phyloP scores from a whole-genome alignment of 345 rosid genomes.

The Eutrema yunnanense region DNA sequence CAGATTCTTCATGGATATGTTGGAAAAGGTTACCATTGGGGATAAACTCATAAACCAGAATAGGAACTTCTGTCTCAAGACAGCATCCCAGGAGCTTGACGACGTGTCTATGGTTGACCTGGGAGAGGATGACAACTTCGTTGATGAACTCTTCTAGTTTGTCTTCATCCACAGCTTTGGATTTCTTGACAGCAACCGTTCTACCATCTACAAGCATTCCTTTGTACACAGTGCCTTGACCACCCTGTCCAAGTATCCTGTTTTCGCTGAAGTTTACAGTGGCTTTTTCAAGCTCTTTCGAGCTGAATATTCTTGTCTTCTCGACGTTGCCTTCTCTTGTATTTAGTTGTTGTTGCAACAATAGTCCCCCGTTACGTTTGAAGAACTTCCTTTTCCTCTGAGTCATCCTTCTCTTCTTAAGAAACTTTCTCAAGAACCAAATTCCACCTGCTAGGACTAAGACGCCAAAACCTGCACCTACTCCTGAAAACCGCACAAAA shows the following conservation, averaged over 20 bases:
- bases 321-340: background rate
- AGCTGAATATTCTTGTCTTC: background rate
- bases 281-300: constrained; percentile 34
- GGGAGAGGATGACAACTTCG: constrained; percentile 36
- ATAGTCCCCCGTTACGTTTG: constrained; percentile 22
- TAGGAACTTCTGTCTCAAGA: constrained; percentile 36
- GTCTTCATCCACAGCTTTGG: constrained; percentile 26
- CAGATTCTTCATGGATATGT: background rate
- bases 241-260: constrained; percentile 4
- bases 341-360: constrained; percentile 23
- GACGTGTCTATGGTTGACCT: constrained; percentile 34
- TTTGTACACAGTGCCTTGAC: constrained; percentile 34
- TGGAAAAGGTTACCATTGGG: background rate
- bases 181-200: constrained; percentile 38
- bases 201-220: constrained; percentile 25
- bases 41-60: constrained; percentile 35
- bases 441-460: background rate
- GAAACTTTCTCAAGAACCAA: background rate
- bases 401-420: background rate
- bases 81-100: constrained; percentile 33
- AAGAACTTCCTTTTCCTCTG: background rate
- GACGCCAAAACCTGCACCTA: background rate
- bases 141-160: constrained; percentile 40
- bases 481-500: background rate
- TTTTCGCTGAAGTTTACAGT: constrained; percentile 30